Percentiles rank a stretch among this genome's conserved stretches.
phyloP scores from a whole-genome alignment of 164 flowering plant genomes.

The Dillenia suffruticosa region DNA sequence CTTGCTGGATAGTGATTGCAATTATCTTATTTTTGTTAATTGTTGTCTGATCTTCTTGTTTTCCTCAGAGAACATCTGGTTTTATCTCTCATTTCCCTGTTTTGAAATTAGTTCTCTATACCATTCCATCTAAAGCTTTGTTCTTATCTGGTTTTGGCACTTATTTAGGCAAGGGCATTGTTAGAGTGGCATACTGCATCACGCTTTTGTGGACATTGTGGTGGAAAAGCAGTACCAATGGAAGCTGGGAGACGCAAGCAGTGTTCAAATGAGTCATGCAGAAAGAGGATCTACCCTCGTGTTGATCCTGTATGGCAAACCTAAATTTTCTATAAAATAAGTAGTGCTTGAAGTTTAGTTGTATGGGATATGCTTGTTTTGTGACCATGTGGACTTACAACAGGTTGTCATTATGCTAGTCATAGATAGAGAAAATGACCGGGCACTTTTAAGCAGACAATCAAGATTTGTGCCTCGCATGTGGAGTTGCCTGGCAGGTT shows the following conservation, averaged over 20 bases:
- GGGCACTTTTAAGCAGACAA: slow-evolving; percentile 73
- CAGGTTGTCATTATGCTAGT: slow-evolving; percentile 99
- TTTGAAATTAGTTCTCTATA: no score
- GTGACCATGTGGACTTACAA: slow-evolving; percentile 6
- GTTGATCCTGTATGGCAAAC: slow-evolving; percentile 72
- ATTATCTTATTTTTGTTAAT: background rate
- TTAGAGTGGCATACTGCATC: slow-evolving; percentile 80
- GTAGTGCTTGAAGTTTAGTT: background rate
- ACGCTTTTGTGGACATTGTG: slow-evolving; percentile 87
- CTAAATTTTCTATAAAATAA: background rate
- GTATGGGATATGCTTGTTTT: background rate
- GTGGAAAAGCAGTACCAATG: slow-evolving; percentile 51
- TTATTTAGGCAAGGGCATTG: slow-evolving; percentile 78
- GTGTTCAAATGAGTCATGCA: slow-evolving; percentile 72
- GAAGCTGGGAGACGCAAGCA: slow-evolving; percentile 89
- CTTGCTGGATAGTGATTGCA: background rate
- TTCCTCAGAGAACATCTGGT: no score
- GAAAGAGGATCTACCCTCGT: slow-evolving; percentile 82
- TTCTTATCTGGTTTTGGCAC: slow-evolving; percentile 11
- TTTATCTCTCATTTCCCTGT: no score
- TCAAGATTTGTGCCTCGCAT: slow-evolving; percentile 87
- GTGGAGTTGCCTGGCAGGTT: slow-evolving; percentile 99
- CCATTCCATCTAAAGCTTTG: no score
- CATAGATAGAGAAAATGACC: slow-evolving; percentile 85
- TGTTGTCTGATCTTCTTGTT: no score